Percentiles rank a stretch among this genome's conserved stretches.
Conservation (phyloP, 306 rosid species). For the Gastrolobium villosum region DNA sequence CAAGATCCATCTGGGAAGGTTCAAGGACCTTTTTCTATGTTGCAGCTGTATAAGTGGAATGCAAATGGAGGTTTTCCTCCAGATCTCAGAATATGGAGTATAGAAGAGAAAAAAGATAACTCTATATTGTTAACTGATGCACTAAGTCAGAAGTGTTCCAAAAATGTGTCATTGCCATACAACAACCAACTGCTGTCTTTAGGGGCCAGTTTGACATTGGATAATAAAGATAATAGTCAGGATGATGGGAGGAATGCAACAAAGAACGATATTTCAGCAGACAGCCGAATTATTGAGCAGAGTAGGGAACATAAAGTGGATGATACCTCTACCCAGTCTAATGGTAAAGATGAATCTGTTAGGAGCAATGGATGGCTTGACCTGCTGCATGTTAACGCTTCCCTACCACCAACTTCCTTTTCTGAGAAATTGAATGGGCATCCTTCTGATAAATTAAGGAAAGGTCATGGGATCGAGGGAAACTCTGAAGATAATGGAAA, state of each 20-base stretch:
- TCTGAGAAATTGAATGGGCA: conserved; percentile 52
- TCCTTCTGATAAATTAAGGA: conserved; percentile 50
- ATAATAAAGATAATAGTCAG: conserved; percentile 51
- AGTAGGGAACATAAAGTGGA: conserved; percentile 55
- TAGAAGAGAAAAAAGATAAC: conserved; percentile 64
- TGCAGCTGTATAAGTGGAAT: conserved; percentile 79
- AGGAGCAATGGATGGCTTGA: conserved; percentile 60
- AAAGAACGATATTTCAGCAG: conserved; percentile 44
- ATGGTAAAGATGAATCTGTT: conserved; percentile 58
- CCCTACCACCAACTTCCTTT: conserved; percentile 54
- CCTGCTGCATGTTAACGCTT: conserved; percentile 58
- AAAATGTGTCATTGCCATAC: conserved; percentile 52
- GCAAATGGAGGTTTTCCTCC: conserved; percentile 74
- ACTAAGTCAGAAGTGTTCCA: conserved; percentile 58
- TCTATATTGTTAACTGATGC: conserved; percentile 73
- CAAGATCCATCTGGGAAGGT: conserved; percentile 86
- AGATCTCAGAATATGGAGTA: conserved; percentile 83
- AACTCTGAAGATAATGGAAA: conserved; percentile 56
- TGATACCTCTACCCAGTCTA: conserved; percentile 53
- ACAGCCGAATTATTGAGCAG: conserved; percentile 50
- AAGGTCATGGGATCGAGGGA: conserved; percentile 54
- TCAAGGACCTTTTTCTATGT: conserved; percentile 89
- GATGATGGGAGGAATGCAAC: conserved; percentile 54
- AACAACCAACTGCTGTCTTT: conserved; percentile 56
- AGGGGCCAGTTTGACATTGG: conserved; percentile 52